Base-by-base conservation (phyloP, 768 basidiomycete species). In the Nidula microcarpa region DNA sequence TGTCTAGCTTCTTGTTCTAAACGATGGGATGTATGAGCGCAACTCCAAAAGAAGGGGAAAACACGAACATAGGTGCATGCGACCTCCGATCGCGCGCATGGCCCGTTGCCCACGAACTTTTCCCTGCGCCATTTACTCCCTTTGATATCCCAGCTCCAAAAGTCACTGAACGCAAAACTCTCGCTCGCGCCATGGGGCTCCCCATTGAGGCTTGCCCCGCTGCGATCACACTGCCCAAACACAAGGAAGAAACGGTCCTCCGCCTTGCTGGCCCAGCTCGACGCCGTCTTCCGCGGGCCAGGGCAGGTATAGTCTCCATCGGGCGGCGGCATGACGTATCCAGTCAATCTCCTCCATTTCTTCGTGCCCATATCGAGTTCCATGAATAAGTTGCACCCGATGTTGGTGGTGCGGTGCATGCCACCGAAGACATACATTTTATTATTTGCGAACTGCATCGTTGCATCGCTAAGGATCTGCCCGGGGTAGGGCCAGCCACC, bases 391-490 rank as follows among this genome's bases (percentile, higher is more conserved):
- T 75, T 73, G 50, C 66, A 67, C 10, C 73, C 74, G 43, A 74
- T 57, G 13, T 52, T 54, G 7, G 60, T 65, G 8, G 34, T 54
- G n/a, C 52, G 45, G 49, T 71, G 66, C 2, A 56, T 57, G 3
- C 74, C 75, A 2, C 70, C 72, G 50, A 76, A 75, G 11, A 75
- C 64, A 52, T 74, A 73, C 1, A 76, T 50, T 39, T 68, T 71
- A 34, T 64, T 63, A 11, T 65, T 53, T 23, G 68, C 59, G 41
- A 65, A 58, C 30, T 67, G 62, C 50, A 60, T 58, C 0, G 64
- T 57, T 17, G 59, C 51, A 46, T 62, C 58, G 4, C 44, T 43
- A 45, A 54, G 52, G 10, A 34, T 36, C 2, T 51, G 33, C 14
- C 34, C 55, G 3, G 57, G 62, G 41, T 64, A 69, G 2, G 62